Conservation (phyloP, 495 filamentous ascomycete species). For the Neurospora sp. region DNA sequence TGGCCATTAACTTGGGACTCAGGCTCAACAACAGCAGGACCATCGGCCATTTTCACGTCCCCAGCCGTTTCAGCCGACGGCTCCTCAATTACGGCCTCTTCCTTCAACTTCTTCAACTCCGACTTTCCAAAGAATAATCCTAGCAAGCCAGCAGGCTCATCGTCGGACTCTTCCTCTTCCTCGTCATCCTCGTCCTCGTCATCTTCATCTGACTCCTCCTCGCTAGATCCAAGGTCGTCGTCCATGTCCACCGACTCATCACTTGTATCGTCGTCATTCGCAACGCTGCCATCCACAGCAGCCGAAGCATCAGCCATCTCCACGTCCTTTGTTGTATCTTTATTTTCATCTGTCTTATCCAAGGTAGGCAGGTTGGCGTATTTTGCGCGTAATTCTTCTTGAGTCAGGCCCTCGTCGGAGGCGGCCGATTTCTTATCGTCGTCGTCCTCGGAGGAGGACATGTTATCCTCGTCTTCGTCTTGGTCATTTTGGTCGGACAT, state of each 20-base stretch:
- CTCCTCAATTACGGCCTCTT: slow-evolving; percentile 11
- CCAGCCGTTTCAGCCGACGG: neutral
- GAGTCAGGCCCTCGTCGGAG: slow-evolving; percentile 63
- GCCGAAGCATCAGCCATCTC: slow-evolving; percentile 1
- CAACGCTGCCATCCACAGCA: slow-evolving; percentile 20
- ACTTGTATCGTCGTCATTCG: slow-evolving; percentile 50
- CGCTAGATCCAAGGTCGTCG: slow-evolving; percentile 65
- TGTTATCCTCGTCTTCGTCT: slow-evolving; percentile 57
- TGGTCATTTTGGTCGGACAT: slow-evolving; percentile 44
- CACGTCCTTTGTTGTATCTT: slow-evolving; percentile 8
- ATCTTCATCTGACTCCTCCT: slow-evolving; percentile 40
- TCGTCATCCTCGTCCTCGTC: slow-evolving; percentile 35
- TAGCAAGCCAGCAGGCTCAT: slow-evolving; percentile 48
- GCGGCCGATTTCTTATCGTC: slow-evolving; percentile 49
- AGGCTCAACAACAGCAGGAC: slow-evolving; percentile 17
- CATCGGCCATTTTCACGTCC: slow-evolving; percentile 26
- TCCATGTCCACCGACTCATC: slow-evolving; percentile 87
- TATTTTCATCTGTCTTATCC: slow-evolving; percentile 6
- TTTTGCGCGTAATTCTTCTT: slow-evolving; percentile 68
- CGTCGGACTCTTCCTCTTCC: slow-evolving; percentile 42
- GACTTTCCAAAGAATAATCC: slow-evolving; percentile 51
- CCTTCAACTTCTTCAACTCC: slow-evolving; percentile 35
- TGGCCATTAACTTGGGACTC: slow-evolving; percentile 9
- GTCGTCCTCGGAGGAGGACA: slow-evolving; percentile 54
- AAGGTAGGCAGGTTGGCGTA: slow-evolving; percentile 57